A percentile compares a stretch with the other conserved stretches of the same genome.
Conservation (phyloP, 768 basidiomycete species). For the Lepiota venenata region DNA sequence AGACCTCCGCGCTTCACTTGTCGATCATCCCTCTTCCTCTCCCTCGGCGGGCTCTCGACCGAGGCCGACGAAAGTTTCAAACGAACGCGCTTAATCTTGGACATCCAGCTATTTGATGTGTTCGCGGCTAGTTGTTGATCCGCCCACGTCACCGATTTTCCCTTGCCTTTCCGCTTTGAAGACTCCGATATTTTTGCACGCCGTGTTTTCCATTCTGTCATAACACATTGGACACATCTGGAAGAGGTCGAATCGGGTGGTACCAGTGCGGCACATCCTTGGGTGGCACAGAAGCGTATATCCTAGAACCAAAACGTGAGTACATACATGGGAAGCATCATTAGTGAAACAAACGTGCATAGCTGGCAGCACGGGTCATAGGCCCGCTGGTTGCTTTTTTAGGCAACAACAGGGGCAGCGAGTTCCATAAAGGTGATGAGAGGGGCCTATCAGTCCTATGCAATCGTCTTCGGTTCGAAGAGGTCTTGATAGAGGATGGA, state of each 20-base stretch:
- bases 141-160: slow-evolving; percentile 34
- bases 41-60: neutral
- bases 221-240: slow-evolving; percentile 3
- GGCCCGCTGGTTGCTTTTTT: too few species aligned
- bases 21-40: neutral
- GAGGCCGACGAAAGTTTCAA: neutral
- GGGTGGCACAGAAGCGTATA: neutral
- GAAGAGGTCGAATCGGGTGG: slow-evolving; percentile 5
- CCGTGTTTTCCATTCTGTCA: neutral
- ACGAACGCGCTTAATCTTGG: slow-evolving; percentile 3
- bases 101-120: neutral
- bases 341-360: neutral
- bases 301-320: neutral
- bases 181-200: neutral
- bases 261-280: neutral
- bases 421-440: neutral
- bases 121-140: slow-evolving; percentile 17
- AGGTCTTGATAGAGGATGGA: neutral
- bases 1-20: neutral
- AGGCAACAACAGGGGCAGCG: neutral
- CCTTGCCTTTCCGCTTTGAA: slow-evolving; percentile 9
- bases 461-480: neutral
- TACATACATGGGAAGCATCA: neutral
- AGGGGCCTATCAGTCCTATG: too few species aligned
- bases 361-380: neutral